Base-by-base conservation (phyloP, 208 protist genomes). In the Acanthamoeba castellanii region DNA sequence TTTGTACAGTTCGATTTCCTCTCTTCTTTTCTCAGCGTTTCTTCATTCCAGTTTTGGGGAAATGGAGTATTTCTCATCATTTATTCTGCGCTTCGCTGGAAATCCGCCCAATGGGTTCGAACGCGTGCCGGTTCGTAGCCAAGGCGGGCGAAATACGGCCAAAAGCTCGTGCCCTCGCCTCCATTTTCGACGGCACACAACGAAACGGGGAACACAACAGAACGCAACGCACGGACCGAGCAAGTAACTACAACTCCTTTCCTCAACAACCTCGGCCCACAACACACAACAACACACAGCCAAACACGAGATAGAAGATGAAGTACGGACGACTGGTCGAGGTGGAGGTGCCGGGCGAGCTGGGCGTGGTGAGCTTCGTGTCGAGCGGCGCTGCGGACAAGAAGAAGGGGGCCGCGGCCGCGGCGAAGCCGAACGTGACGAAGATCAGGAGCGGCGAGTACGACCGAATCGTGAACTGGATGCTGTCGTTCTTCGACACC, bases 401-500 rank as follows among this genome's bases (percentile, higher is more conserved):
- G 30, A 78, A 45, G 30, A 45, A 30, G n/a, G 22, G 27, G 9
- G 1, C 34, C 0, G 13, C 76, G 8, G 6, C 76, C 18, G 1
- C 32, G 18, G 4, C 14, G 11, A 42, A 32, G n/a, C 22, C 68
- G n/a, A 42, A 20, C 42, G 45, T 59, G 76, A 25, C 42, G 7
- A 50, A 32, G 76, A 27, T 59, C 4, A 52, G 42, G 42, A 85
- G 76, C 45, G 11, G 76, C 76, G 76, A 85, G 47, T 85, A 34
- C n/a, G 76, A 85, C 45, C 34, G 76, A 14, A 50, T 85, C 76
- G 18, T 85, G 37, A 85, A 85, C 45, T 85, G 76, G 76, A 85
- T 85, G 76, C 34, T 85, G 14, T 85, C 76, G 27, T 85, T 85
- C 42, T 85, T 85, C 76, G 76, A n/a, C 16, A 25, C 59, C 59